Base-by-base conservation (phyloP, 2,329 filamentous ascomycete genomes). In the Venturia pyrina region DNA sequence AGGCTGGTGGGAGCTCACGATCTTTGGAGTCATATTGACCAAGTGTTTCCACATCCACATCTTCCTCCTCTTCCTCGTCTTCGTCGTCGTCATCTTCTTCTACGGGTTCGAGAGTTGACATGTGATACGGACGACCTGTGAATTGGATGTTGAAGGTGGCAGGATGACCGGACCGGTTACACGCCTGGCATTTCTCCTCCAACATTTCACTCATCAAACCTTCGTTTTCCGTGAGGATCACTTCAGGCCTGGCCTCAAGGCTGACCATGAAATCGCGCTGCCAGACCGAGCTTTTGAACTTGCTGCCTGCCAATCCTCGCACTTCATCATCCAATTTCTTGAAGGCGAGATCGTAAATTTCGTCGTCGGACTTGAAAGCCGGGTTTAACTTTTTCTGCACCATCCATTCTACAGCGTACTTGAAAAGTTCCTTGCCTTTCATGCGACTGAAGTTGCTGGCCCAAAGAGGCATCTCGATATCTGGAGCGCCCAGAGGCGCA, bases 331-430 rank as follows among this genome's bases (percentile, higher is more conserved):
- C 84, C 0, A 93, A 79, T 71, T 90, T 91, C 62, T 78, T 78
- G 78, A 91, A 92, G 0, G 89, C 86, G 34, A 89, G 79, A 15
- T 77, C 71, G 74, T 91, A 95, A 15, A 91, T 78, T 8, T 83
- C 79, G 67, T 90, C 85, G 5, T 83, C 77, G 21, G 82, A 81
- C 13, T 83, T 77, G 70, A 92, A 93, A 0, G 80, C 85, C 0
- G 89, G 89, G 69, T 92, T 88, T 63, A 95, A 81, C 70, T 88
- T 87, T 72, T 89, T 89, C 71, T 91, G 89, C 2, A 93, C 87
- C 76, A 93, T 88, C 89, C 89, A 93, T 72, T 91, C 89, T 1
- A 93, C 80, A 0, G 85, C 88, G 70, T 87, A 86, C 61, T 83
- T 84, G 77, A 93, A 93, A 62, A 92, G 85, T 48, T 90, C 86